These are phyloP conservation scores for Annulohypoxylon truncatum DNA, from an alignment of 2,329 filamentous ascomycete genomes.

Conservation along the genomic window DNA sequence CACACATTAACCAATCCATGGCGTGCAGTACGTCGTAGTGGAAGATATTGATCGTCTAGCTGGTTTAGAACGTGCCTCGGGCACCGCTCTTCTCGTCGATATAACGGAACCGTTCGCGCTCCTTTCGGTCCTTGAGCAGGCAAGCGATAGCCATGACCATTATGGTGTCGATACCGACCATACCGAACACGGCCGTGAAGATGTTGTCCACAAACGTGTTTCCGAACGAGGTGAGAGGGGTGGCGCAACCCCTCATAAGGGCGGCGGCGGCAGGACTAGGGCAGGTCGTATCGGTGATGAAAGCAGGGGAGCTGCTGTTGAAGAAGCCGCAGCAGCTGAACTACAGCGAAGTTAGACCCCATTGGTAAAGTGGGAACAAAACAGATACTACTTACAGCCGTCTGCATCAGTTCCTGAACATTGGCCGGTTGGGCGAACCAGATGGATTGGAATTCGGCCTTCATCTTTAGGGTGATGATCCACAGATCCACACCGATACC, in stretches of 20 bases:
- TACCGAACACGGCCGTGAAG: conserved; percentile 83
- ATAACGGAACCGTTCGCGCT: conserved; percentile 80
- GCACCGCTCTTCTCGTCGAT: conserved; percentile 82
- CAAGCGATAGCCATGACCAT: conserved; percentile 79
- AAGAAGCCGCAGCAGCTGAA: conserved; percentile 85
- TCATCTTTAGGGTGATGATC: conserved; percentile 78
- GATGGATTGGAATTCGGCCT: conserved; percentile 68
- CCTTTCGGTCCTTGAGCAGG: conserved; percentile 82
- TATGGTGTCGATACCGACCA: conserved; percentile 77
- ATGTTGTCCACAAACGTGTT: conserved; percentile 79
- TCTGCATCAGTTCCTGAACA: conserved; percentile 77
- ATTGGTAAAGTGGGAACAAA: conserved; percentile 10
- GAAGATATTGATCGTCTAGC: conserved; percentile 9
- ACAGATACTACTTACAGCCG: conserved; percentile 63
- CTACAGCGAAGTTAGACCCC: conserved; percentile 56
- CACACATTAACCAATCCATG: conserved; percentile 38
- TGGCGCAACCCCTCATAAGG: conserved; percentile 75
- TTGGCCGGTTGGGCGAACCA: conserved; percentile 68
- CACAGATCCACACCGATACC: conserved; percentile 75
- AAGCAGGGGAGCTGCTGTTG: conserved; percentile 77
- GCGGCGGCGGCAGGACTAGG: conserved; percentile 77
- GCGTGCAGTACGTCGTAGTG: conserved; percentile 14
- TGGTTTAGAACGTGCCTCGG: conserved; percentile 59
- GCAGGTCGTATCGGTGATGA: conserved; percentile 76
- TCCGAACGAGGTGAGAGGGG: conserved; percentile 73